Evolutionary conservation across 2,329 filamentous ascomycete genomes (phyloP).

Genomic region (Mariannaea sp.): DNA sequence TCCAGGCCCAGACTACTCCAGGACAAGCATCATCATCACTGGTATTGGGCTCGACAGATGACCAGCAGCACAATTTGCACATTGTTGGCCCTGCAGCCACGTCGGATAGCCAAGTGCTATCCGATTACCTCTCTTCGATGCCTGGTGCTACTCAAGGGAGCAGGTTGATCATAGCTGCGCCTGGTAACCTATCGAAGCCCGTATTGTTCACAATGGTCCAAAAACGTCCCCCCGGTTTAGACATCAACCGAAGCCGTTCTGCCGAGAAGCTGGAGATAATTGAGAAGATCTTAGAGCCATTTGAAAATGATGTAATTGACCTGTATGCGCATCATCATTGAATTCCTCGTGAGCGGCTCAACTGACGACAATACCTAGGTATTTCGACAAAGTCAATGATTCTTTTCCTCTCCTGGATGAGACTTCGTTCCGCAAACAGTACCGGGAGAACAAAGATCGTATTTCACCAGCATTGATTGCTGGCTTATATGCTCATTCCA

Average conservation of each 20-base stretch:
- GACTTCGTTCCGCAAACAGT: conserved; percentile 55
- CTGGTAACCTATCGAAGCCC: conserved; percentile 42
- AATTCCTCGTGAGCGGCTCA: not conserved
- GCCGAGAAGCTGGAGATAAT: conserved; percentile 58
- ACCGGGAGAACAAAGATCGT: conserved; percentile 49
- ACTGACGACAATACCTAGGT: conserved; percentile 26
- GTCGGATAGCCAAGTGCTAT: conserved; percentile 63
- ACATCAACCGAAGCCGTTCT: conserved; percentile 44
- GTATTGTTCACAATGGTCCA: conserved; percentile 54
- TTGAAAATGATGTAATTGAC: conserved; percentile 54
- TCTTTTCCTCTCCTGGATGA: conserved; percentile 67
- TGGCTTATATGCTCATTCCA: conserved; percentile 61
- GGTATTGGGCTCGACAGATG: conserved; percentile 41
- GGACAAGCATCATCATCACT: conserved; percentile 38
- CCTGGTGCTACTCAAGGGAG: conserved; percentile 38
- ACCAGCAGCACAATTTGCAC: conserved; percentile 51
- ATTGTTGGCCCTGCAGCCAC: conserved; percentile 65
- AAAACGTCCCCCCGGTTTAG: conserved; percentile 51
- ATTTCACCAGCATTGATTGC: conserved; percentile 62
- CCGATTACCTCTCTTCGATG: conserved; percentile 56
- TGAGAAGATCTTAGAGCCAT: conserved; percentile 63
- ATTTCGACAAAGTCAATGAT: conserved; percentile 52
- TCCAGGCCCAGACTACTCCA: conserved; percentile 6
- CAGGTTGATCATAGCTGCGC: conserved; percentile 40
- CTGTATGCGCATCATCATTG: conserved; percentile 41